Percentiles rank a stretch among this genome's conserved stretches.
Conservation (phyloP, 805 yeast species). For the Metschnikowia kofuensis region DNA sequence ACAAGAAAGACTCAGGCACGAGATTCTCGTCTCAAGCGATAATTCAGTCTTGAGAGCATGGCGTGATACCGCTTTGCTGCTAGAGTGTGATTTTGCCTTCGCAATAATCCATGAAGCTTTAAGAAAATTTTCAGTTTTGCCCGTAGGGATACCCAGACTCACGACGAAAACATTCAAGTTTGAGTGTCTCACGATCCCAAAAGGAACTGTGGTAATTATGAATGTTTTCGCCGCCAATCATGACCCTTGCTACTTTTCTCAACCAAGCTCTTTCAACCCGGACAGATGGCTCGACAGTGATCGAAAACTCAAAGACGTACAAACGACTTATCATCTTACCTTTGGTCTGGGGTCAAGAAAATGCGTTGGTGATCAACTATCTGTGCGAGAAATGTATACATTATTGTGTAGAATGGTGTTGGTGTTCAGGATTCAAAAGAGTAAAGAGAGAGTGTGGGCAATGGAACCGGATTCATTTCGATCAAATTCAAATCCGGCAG, state of each 20-base stretch:
- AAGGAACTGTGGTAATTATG: conserved; percentile 56
- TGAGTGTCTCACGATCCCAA: conserved; percentile 46
- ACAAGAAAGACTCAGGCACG: conserved; percentile 43
- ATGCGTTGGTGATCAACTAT: conserved; percentile 69
- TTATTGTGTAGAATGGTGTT: conserved; percentile 52
- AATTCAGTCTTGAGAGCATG: conserved; percentile 22
- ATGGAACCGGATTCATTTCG: conserved; percentile 53
- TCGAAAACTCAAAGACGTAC: conserved; percentile 13
- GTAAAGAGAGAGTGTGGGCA: conserved; percentile 24
- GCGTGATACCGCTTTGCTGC: conserved; percentile 22
- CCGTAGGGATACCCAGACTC: conserved; percentile 61
- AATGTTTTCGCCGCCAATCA: conserved; percentile 72
- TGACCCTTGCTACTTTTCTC: conserved; percentile 42
- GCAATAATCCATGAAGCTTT: conserved; percentile 65
- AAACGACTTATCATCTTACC: conserved; percentile 42
- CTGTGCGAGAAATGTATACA: conserved; percentile 62
- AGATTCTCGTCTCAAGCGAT: conserved; percentile 4
- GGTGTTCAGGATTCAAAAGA: conserved; percentile 47
- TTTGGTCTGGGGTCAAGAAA: conserved; percentile 72
- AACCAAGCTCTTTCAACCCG: conserved; percentile 51
- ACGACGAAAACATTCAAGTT: conserved; percentile 51
- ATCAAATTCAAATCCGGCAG: conserved; percentile 50
- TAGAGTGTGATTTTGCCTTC: conserved; percentile 45
- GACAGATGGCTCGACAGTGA: conserved; percentile 46
- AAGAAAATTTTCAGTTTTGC: conserved; percentile 62